phyloP scores from a whole-genome alignment of 2,329 filamentous ascomycete species.

The Clarireedia monteithiana region DNA sequence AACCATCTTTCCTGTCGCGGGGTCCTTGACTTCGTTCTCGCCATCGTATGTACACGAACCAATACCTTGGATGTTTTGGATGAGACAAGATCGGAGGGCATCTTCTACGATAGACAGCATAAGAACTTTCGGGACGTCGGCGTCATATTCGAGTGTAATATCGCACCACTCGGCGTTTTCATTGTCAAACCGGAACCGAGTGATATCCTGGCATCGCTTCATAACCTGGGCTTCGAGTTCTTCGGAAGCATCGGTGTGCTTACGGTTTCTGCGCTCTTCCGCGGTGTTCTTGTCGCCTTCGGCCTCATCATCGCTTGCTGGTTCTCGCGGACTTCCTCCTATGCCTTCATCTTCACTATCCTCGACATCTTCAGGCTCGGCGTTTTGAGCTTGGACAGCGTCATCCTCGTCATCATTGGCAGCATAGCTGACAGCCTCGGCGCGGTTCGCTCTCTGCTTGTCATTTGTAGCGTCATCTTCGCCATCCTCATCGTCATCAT shows the following conservation, averaged over 20 bases:
- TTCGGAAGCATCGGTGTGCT: slow-evolving; percentile 19
- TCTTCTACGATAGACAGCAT: slow-evolving; percentile 87
- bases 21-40: slow-evolving; percentile 46
- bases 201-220: slow-evolving; percentile 57
- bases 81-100: slow-evolving; percentile 68
- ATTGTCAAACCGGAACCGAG: slow-evolving; percentile 74
- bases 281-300: slow-evolving; percentile 29
- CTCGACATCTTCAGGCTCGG: slow-evolving; percentile 46
- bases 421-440: slow-evolving; percentile 80
- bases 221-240: slow-evolving; percentile 57
- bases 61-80: slow-evolving; percentile 79
- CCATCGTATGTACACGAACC: slow-evolving; percentile 61
- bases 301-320: slow-evolving; percentile 28
- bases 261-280: slow-evolving; percentile 13
- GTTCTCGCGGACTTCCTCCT: slow-evolving; percentile 39
- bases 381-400: slow-evolving; percentile 54
- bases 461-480: slow-evolving; percentile 71
- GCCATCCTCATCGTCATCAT: slow-evolving; percentile 48
- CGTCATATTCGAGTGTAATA: slow-evolving; percentile 76
- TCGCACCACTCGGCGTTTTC: slow-evolving; percentile 65
- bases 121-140: slow-evolving; percentile 76
- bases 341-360: slow-evolving; percentile 46
- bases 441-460: slow-evolving; percentile 68
- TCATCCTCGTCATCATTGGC: slow-evolving; percentile 90
- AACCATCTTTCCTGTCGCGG: slow-evolving; percentile 39